Percentiles rank a stretch among this genome's conserved stretches.
These are phyloP conservation scores for Quercus glauca DNA, from an alignment of 306 rosid genomes.

Conservation along the genomic window DNA sequence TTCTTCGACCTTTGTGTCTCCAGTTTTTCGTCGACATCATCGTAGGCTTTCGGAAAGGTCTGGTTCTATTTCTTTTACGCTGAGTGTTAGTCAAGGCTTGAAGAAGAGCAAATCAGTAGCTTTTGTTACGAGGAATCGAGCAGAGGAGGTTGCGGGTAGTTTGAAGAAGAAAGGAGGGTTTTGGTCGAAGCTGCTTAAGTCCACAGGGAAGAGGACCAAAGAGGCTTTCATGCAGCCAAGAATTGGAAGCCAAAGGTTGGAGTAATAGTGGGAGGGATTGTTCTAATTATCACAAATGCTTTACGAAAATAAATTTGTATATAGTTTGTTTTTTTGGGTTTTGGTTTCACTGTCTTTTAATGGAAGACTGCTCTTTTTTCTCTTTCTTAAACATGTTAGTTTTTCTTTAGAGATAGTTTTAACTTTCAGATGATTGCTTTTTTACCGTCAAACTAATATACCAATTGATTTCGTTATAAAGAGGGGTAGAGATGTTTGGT, in stretches of 20 bases:
- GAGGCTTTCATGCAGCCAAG: constrained; percentile 36
- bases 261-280: not conserved
- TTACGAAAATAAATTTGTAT: not conserved
- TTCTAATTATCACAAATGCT: not conserved
- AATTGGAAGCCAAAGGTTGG: constrained; percentile 20
- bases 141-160: constrained; percentile 6
- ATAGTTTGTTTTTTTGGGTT: not conserved
- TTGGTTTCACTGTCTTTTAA: not conserved
- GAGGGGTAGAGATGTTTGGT: too few species aligned
- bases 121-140: constrained; percentile 26
- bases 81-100: constrained; percentile 26
- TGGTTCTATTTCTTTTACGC: constrained; percentile 37
- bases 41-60: constrained; percentile 35
- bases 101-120: constrained; percentile 65
- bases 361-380: not conserved
- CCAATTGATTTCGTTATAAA: too few species aligned
- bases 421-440: too few species aligned
- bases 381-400: not conserved
- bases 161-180: constrained; percentile 42
- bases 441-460: too few species aligned
- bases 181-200: constrained; percentile 62
- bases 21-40: constrained; percentile 27
- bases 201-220: constrained; percentile 42
- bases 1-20: constrained; percentile 23
- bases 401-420: not conserved